Evolutionary conservation across 78 protist genomes (phyloP), one percentile per base, ranked within the genome.

Genomic region (Dictyostelium intermedium): DNA sequence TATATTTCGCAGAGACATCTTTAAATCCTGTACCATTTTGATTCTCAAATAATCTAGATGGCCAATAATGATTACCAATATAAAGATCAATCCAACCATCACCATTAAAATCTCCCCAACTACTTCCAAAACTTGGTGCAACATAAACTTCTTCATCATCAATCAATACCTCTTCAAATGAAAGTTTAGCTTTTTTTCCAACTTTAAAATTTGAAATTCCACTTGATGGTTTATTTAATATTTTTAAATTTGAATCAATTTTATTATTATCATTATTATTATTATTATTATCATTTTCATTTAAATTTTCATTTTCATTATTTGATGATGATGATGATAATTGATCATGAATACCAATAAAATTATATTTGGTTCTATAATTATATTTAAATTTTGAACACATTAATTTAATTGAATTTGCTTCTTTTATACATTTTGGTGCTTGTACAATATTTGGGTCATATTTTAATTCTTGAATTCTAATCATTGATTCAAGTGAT

Each of bases 61-160:
- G 27, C 94, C 94, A 89, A 80, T 89, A 89, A 43, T 89, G 94
- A 80, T 89, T 89, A 18, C 78, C 43, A 13, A 89, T 83, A 35
- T 89, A 89, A 25, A 89, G 60, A 35, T 89, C 94, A 1, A 66
- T 53, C 43, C 34, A 89, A 14, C 94, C 94, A 80, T 89, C 94
- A 41, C 82, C 73, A 50, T 89, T 89, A 16, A 80, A 89, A 32
- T 89, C 94, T n/a, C 94, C 94, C 94, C 94, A 89, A 20, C 77
- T 32, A 34, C 84, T 69, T 27, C 94, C 94, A 80, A 89, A 89
- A 34, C 87, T 80, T 30, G 94, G 94, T 45, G 87, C 85, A 63
- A 89, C 23, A 23, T 45, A 25, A 30, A 82, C 14, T 23, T 89
- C 73, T 3, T 63, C 7, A 1, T 3, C 9, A 70, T 69, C 37